These are phyloP conservation scores for Cercophora scortea DNA, from an alignment of 495 filamentous ascomycete genomes.

Conservation along the genomic window DNA sequence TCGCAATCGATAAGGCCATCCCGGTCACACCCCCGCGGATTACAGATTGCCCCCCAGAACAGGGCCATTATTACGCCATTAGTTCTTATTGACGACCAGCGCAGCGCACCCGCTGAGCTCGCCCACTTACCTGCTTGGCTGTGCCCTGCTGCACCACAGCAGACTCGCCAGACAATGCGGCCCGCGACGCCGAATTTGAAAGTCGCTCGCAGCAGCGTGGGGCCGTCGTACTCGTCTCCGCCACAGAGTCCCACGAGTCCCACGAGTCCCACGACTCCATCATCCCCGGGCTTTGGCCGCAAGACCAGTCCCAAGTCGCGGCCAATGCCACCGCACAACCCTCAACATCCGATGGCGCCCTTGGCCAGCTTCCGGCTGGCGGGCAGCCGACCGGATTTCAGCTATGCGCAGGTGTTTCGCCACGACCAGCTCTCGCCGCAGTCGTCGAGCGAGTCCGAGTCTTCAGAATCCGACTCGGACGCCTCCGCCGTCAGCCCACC, in stretches of 20 bases:
- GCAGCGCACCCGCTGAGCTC: background rate
- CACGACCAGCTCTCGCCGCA: constrained; percentile 45
- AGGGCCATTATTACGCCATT: background rate
- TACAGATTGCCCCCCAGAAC: background rate
- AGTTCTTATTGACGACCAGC: background rate
- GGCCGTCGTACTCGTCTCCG: constrained; percentile 39
- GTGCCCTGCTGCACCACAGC: constrained; percentile 2
- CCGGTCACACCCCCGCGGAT: background rate
- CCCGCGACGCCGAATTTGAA: constrained; percentile 38
- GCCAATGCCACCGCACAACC: constrained; percentile 17
- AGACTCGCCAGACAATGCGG: constrained; percentile 31
- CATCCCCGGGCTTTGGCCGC: constrained; percentile 33
- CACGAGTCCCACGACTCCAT: constrained; percentile 15
- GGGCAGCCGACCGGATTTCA: constrained; percentile 35
- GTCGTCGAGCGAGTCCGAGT: constrained; percentile 31
- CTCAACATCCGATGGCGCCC: constrained; percentile 24
- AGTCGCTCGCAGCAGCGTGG: constrained; percentile 36
- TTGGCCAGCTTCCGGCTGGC: constrained; percentile 28
- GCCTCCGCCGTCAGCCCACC: constrained; percentile 22
- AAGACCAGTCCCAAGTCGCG: constrained; percentile 20
- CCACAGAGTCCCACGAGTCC: constrained; percentile 47
- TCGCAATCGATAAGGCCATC: constrained; percentile 1
- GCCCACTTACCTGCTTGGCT: background rate
- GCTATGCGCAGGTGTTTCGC: constrained; percentile 28
- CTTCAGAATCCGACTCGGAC: constrained; percentile 19